Percentiles rank a stretch among this genome's conserved stretches.
phyloP scores from a whole-genome alignment of 2,329 filamentous ascomycete genomes.

The Cercospora zeina region DNA sequence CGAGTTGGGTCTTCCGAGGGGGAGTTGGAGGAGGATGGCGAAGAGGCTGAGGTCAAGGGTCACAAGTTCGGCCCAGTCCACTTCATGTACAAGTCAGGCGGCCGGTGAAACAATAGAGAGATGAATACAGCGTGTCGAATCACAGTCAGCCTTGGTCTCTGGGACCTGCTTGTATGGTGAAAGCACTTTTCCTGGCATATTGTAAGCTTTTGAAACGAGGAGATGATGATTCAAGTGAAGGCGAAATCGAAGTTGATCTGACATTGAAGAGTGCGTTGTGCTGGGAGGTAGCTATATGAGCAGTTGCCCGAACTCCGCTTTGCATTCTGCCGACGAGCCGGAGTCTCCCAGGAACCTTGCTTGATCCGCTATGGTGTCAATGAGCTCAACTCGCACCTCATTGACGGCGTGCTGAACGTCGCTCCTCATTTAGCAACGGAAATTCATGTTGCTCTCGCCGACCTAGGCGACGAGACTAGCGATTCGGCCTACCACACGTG shows the following conservation, averaged over 20 bases:
- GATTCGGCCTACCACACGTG: background rate
- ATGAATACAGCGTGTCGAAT: background rate
- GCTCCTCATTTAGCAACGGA: background rate
- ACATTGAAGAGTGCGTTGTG: background rate
- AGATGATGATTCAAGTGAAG: background rate
- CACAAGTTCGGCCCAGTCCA: conserved; percentile 56
- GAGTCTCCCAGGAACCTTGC: conserved; percentile 17
- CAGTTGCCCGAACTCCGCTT: conserved; percentile 4
- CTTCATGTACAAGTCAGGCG: conserved; percentile 11
- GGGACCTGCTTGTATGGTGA: conserved; percentile 39
- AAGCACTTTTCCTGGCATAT: conserved; percentile 28
- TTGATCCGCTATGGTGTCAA: conserved; percentile 30
- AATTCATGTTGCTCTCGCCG: background rate
- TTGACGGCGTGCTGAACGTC: conserved; percentile 6
- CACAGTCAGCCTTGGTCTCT: conserved; percentile 38
- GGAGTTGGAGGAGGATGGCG: conserved; percentile 61
- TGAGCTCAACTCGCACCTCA: conserved; percentile 29
- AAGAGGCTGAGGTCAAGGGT: conserved; percentile 60
- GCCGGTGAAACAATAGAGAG: background rate
- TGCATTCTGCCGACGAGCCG: conserved; percentile 24
- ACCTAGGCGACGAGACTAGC: background rate
- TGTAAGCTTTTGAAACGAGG: background rate
- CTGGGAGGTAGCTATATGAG: conserved; percentile 10
- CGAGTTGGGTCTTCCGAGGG: conserved; percentile 58
- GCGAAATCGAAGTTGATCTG: background rate